These are phyloP conservation scores for Purpureocillium lavendulum DNA, from an alignment of 2,329 filamentous ascomycete species.

Conservation along the genomic window DNA sequence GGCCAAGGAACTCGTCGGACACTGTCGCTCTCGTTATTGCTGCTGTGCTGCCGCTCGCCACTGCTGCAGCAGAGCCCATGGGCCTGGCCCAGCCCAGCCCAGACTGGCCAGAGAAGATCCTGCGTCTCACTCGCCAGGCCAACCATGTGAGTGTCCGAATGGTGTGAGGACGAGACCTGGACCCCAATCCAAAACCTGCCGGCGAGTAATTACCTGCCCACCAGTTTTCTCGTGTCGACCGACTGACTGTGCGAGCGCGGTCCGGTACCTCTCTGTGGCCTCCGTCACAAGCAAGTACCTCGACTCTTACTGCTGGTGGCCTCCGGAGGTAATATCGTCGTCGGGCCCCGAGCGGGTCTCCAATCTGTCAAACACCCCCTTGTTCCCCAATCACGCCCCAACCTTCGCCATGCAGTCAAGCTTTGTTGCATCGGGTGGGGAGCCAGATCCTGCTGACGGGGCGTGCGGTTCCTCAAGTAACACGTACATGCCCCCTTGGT, in stretches of 20 bases:
- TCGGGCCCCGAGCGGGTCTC: not conserved
- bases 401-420: conserved; percentile 1
- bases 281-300: no score
- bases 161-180: no score
- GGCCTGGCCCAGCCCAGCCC: no score
- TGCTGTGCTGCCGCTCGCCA: no score
- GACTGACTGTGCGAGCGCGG: no score
- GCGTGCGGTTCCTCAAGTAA: not conserved
- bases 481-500: not conserved
- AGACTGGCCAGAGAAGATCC: conserved; percentile 1
- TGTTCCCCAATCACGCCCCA: not conserved
- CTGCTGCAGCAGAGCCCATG: no score
- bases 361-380: not conserved
- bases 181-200: no score
- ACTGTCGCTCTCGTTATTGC: no score
- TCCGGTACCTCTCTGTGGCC: no score
- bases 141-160: not conserved
- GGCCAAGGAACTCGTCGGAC: not conserved
- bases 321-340: not conserved
- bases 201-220: no score
- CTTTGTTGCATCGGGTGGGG: conserved; percentile 1
- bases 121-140: not conserved
- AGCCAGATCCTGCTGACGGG: conserved; percentile 1
- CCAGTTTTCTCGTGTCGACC: no score
- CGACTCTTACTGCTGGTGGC: no score